These are phyloP conservation scores for Pythium vanterpoolii DNA, from an alignment of 352 stramenopile genomes.

Conservation along the genomic window DNA sequence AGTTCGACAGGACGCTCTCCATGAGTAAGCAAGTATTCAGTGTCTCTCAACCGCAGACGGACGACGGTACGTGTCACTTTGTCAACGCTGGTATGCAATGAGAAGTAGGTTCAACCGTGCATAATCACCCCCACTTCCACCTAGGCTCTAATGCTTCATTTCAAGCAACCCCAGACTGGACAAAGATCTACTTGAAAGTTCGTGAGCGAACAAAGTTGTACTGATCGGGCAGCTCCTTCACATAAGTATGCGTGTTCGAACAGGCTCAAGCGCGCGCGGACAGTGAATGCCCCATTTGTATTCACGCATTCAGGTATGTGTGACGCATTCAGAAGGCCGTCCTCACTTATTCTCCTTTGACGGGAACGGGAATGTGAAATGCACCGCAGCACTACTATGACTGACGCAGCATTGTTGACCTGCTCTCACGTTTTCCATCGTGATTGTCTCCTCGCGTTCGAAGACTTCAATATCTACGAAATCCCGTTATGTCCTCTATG, in stretches of 20 bases:
- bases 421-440: constrained; percentile 79
- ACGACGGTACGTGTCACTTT: constrained; percentile 24
- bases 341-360: neutral
- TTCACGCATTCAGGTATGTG: constrained; percentile 60
- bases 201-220: neutral
- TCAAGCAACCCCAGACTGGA: neutral
- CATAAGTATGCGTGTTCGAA: neutral
- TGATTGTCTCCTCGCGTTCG: constrained; percentile 72
- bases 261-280: constrained; percentile 48
- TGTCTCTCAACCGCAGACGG: constrained; percentile 34
- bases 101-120: neutral
- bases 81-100: neutral
- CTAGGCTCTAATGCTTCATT: neutral
- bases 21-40: constrained; percentile 67
- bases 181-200: constrained; percentile 1
- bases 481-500: constrained; percentile 75
- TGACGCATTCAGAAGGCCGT: too few relatives aligned
- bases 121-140: too few relatives aligned
- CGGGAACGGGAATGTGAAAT: neutral
- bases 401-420: constrained; percentile 55
- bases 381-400: constrained; percentile 26
- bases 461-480: constrained; percentile 87
- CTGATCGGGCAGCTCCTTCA: neutral
- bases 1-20: constrained; percentile 69
- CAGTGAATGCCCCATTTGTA: constrained; percentile 78